Evolutionary conservation across 176 grass and related monocot genomes (phyloP).

Genomic region (Tillandsia leiboldiana): DNA sequence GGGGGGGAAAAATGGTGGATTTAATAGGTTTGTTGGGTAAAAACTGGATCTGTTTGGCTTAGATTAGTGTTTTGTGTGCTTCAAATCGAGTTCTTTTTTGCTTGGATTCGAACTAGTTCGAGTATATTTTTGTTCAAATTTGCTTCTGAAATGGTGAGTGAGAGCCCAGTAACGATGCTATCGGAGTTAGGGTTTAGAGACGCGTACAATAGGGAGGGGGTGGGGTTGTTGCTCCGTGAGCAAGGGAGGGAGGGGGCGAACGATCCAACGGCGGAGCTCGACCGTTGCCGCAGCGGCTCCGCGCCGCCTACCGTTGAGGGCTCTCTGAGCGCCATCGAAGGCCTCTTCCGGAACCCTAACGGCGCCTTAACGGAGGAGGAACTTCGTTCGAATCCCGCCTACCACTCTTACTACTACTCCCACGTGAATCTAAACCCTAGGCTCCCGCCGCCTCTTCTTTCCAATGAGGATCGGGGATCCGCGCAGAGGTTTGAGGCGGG

Average conservation of each 20-base stretch:
- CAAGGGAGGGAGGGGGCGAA: conserved; percentile 15
- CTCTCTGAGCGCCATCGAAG: conserved; percentile 20
- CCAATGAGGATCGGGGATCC: conserved; percentile 63
- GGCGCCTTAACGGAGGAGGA: conserved; percentile 41
- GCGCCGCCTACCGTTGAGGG: conserved; percentile 60
- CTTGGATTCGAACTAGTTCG: conserved; percentile 10
- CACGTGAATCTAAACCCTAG: conserved; percentile 70
- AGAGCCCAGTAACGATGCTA: conserved; percentile 11
- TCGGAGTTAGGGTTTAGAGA: conserved; percentile 43
- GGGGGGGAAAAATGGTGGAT: too few relatives aligned
- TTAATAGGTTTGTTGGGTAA: neutral
- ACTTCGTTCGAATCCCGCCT: conserved; percentile 49
- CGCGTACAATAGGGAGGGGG: conserved; percentile 14
- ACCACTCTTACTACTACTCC: conserved; percentile 60
- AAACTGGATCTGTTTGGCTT: neutral
- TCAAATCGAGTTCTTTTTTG: neutral
- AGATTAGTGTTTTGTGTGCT: neutral
- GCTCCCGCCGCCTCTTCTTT: conserved; percentile 52
- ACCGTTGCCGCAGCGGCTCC: conserved; percentile 68
- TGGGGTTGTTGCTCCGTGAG: conserved; percentile 6
- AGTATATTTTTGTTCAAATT: neutral
- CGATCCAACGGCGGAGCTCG: conserved; percentile 40
- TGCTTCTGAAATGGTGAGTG: neutral
- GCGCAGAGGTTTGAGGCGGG: conserved; percentile 32
- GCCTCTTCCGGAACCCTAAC: conserved; percentile 4